Base-by-base conservation (phyloP, 176 grass and related monocot species). In the Miscanthus lutarioriparius region DNA sequence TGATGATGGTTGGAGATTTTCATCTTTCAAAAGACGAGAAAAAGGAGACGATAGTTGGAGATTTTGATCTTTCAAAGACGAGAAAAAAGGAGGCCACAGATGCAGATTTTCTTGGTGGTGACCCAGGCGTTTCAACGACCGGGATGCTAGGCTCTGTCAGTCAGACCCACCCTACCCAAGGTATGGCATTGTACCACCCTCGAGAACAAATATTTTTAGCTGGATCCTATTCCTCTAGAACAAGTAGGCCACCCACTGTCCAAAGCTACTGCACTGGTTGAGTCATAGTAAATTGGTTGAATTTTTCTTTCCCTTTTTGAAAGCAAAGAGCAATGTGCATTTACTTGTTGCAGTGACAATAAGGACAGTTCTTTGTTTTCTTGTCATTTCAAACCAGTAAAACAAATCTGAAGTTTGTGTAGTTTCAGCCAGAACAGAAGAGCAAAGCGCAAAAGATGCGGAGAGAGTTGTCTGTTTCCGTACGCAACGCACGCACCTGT, bases 401-500 rank as follows among this genome's bases (percentile, higher is more conserved):
- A 17, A n/a, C 1, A 14, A 75, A 37, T 65, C 27, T 53, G 58
- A 37, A 64, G 4, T 5, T 16, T 76, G 8, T 22, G 72, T 20
- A 45, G 8, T 22, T 33, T 28, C 37, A 86, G 20, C 5, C 28
- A 15, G 23, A 64, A 11, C 71, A 32, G 35, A 66, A 73, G 53
- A 77, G 72, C 30, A 53, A 28, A n/a, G 56, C 7, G 56, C 22
- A n/a, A n/a, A n/a, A n/a, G n/a, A n/a, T n/a, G n/a, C n/a, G n/a
- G 5, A 37, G 53, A 26, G 19, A 32, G 32, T 8, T 65, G 49
- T 61, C 14, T 37, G 45, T 28, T 32, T 20, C 28, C 70, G 63
- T 27, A 68, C 23, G 75, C 19, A 8, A n/a, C n/a, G n/a, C n/a
- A n/a, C 54, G 54, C 88, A 97, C 95, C 95, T 97, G 88, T 20